Conservation (phyloP, 2,329 filamentous ascomycete genomes). For the Cladophialophora yegresii region DNA sequence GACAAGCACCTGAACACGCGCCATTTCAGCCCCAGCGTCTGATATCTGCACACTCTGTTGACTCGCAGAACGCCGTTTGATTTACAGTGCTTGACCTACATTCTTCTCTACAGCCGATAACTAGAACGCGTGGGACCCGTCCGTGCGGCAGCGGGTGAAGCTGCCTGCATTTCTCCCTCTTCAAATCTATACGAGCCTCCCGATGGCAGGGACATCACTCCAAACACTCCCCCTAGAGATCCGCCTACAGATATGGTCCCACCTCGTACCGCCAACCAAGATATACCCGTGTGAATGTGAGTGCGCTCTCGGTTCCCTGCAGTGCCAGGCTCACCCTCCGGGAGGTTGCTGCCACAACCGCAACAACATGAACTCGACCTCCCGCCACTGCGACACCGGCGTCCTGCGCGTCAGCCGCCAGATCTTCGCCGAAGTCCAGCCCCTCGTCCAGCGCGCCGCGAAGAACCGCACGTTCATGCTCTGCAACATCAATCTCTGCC, state of each 20-base stretch:
- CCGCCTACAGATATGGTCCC: slow-evolving; percentile 29
- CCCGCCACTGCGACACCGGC: slow-evolving; percentile 27
- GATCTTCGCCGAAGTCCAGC: slow-evolving; percentile 24
- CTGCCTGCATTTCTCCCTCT: background rate
- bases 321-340: slow-evolving; percentile 15
- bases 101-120: background rate
- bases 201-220: slow-evolving; percentile 1
- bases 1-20: background rate
- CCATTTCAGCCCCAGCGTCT: background rate
- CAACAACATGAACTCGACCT: slow-evolving; percentile 19
- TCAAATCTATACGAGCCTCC: background rate
- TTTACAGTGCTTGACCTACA: background rate
- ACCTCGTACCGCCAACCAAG: slow-evolving; percentile 24
- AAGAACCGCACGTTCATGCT: slow-evolving; percentile 19
- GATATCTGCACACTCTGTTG: background rate
- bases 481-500: slow-evolving; percentile 28
- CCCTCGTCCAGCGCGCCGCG: slow-evolving; percentile 13
- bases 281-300: slow-evolving; percentile 27
- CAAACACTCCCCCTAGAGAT: slow-evolving; percentile 24
- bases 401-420: slow-evolving; percentile 25
- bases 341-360: slow-evolving; percentile 22
- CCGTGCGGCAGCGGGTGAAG: background rate
- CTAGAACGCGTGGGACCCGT: background rate
- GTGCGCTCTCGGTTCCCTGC: slow-evolving; percentile 11
- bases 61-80: background rate